Evolutionary conservation across 2,329 filamentous ascomycete species (phyloP).

Genomic region (Pestalotiopsis sp.): DNA sequence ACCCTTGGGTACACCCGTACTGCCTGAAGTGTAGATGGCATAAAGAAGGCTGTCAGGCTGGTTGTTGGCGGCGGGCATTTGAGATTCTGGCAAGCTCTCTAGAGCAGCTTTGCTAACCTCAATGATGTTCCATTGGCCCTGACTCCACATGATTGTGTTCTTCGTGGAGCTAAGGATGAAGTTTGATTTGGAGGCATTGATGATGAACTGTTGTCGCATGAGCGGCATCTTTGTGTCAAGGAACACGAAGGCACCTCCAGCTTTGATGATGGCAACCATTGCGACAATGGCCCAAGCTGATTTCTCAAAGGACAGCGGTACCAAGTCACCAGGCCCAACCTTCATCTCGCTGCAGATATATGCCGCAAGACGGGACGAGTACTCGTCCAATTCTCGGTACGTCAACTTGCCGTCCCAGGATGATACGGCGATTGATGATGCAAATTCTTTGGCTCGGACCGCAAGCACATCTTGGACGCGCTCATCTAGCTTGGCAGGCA

Average conservation of each 20-base stretch:
- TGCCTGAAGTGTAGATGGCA: slow-evolving; percentile 15
- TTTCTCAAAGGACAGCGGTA: slow-evolving; percentile 38
- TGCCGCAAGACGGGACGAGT: slow-evolving; percentile 23
- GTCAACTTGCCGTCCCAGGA: slow-evolving; percentile 33
- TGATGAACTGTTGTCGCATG: slow-evolving; percentile 6
- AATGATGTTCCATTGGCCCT: not conserved
- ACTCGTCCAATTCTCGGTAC: slow-evolving; percentile 28
- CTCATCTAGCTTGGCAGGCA: slow-evolving; percentile 2
- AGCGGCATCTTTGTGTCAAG: slow-evolving; percentile 7
- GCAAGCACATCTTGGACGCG: slow-evolving; percentile 8
- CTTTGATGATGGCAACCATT: slow-evolving; percentile 36
- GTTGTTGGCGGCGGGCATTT: not conserved
- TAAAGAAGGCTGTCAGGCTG: slow-evolving; percentile 3
- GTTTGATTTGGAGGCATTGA: not conserved
- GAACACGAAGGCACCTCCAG: slow-evolving; percentile 33
- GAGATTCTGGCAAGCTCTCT: not conserved
- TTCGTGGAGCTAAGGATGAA: slow-evolving; percentile 1
- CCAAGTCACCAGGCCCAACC: slow-evolving; percentile 29
- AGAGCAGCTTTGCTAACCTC: not conserved
- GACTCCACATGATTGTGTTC: not conserved
- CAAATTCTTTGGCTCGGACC: not conserved
- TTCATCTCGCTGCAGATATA: slow-evolving; percentile 22
- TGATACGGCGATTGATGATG: slow-evolving; percentile 2
- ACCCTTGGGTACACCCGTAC: slow-evolving; percentile 17
- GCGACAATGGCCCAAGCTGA: slow-evolving; percentile 34